Base-by-base conservation (phyloP, 2,329 filamentous ascomycete species). In the Epichloe sylvatica region DNA sequence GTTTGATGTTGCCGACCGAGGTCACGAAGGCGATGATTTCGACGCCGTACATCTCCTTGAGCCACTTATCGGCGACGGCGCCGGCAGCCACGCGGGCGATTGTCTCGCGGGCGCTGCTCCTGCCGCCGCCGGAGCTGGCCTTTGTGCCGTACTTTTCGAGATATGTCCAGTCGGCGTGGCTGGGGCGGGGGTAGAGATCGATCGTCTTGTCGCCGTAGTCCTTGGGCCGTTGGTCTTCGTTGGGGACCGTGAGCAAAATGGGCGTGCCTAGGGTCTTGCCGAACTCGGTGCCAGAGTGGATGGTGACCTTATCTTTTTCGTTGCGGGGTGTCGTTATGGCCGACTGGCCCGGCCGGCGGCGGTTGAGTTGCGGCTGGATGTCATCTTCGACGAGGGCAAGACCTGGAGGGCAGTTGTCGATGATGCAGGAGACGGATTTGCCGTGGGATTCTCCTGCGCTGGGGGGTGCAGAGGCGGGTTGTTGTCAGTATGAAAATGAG, bases 131-230 rank as follows among this genome's bases (percentile, higher is more conserved):
- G 53, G 83, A 89, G 64, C 81, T 86, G 37, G 92, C 89, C 73
- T 94, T 94, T 58, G 94, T 82, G 51, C 91, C 91, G 67, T 98
- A 98, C 72, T 97, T 97, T 67, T 95, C 86, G 53, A 95, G 76
- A 70, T 97, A 97, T 53, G 92, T 97, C 80, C 85, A 96, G 70
- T 97, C 91, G 52, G 92, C 91, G 69, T 97, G 92, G 57, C 82
- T 88, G 36, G 91, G 92, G 47, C 92, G 79, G 4, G 92, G 92
- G 75, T 84, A 97, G 54, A 81, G 71, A 68, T 97, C 87, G 80
- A 96, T 96, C 33, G 90, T 95, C 64, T 80, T 78, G 69, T 81
- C 79, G 50, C 86, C 86, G 69, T 97, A 97, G 72, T 98, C 92
- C 64, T 87, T 82, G 37, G 90, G 91, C 54, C 91, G 75, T 64